These are phyloP conservation scores for Annulohypoxylon maeteangense DNA, from an alignment of 495 filamentous ascomycete genomes.

Conservation along the genomic window DNA sequence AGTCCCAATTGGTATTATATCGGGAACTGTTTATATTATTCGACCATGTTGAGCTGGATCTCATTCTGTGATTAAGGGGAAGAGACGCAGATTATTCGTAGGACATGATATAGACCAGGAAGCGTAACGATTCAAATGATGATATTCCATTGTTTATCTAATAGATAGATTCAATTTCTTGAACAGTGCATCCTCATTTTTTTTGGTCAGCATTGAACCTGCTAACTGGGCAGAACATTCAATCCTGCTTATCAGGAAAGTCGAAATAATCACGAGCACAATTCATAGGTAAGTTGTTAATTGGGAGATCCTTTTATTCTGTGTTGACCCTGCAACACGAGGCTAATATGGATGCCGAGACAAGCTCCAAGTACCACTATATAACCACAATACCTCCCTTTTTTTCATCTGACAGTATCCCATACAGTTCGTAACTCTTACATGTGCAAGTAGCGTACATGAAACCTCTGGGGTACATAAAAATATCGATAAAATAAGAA, in stretches of 20 bases:
- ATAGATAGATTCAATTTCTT: neutral
- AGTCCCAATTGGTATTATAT: neutral
- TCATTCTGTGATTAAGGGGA: neutral
- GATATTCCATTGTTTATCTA: conserved; percentile 8
- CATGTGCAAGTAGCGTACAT: neutral
- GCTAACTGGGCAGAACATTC: no score
- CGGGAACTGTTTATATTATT: neutral
- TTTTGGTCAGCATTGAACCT: no score
- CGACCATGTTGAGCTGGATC: neutral
- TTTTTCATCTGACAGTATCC: neutral
- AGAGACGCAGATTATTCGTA: conserved; percentile 20
- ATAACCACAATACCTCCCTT: neutral
- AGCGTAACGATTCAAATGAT: conserved; percentile 1
- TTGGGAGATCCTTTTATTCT: neutral
- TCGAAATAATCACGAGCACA: neutral
- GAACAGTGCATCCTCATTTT: no score
- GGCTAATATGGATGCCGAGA: neutral
- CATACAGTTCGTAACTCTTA: neutral
- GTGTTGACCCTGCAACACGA: neutral
- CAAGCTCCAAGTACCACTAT: neutral
- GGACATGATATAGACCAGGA: conserved; percentile 10
- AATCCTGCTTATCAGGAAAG: no score
- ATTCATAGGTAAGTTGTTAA: neutral
- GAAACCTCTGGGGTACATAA: neutral
- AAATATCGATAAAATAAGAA: neutral